These are phyloP conservation scores for Huntiella moniliformis DNA, from an alignment of 2,329 filamentous ascomycete species.

Conservation along the genomic window DNA sequence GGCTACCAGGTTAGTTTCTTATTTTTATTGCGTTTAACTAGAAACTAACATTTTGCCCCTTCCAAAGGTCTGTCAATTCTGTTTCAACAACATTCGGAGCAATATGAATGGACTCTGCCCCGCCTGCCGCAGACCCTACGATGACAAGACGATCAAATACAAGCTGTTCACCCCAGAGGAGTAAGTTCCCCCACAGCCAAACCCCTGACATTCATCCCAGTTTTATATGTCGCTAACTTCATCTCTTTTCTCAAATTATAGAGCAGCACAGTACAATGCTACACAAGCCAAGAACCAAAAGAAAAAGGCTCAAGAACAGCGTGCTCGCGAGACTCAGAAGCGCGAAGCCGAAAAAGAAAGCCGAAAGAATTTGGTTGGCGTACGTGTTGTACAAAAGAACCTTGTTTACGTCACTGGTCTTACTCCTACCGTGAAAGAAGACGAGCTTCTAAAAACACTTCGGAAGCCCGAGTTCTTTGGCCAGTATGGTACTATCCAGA, in stretches of 20 bases:
- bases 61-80: slow-evolving; percentile 88
- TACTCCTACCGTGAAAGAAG: slow-evolving; percentile 78
- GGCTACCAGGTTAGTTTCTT: slow-evolving; percentile 66
- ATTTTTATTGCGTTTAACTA: background rate
- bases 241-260: slow-evolving; percentile 19
- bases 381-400: slow-evolving; percentile 95
- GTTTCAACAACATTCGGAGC: slow-evolving; percentile 97
- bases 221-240: too few relatives aligned
- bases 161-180: slow-evolving; percentile 91
- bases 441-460: slow-evolving; percentile 76
- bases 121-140: slow-evolving; percentile 88
- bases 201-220: background rate
- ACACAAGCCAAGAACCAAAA: slow-evolving; percentile 82
- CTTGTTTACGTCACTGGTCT: slow-evolving; percentile 94
- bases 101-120: slow-evolving; percentile 96
- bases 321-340: slow-evolving; percentile 90
- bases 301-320: slow-evolving; percentile 62
- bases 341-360: slow-evolving; percentile 90
- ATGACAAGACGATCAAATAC: slow-evolving; percentile 94
- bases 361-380: slow-evolving; percentile 86
- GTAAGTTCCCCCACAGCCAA: slow-evolving; percentile 32
- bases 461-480: slow-evolving; percentile 89
- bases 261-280: slow-evolving; percentile 55
- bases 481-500: slow-evolving; percentile 95
- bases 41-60: background rate